Base-by-base conservation (phyloP, 1,284 basidiomycete genomes). In the Leccinum fallax region DNA sequence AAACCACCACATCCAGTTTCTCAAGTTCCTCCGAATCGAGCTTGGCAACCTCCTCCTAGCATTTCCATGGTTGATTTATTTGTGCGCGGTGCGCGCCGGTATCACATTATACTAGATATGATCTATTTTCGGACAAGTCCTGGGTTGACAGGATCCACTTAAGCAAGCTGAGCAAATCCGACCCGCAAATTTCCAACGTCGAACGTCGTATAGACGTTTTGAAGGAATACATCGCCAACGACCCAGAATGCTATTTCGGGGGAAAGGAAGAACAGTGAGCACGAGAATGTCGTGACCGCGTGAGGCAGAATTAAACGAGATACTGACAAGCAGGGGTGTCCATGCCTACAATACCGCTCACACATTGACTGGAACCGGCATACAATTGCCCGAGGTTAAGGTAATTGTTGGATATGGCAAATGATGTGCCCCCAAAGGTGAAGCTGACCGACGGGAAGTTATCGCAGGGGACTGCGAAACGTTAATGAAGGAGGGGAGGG, bases 401-500 rank as follows among this genome's bases (percentile, higher is more conserved):
- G n/a, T 43, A 43, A 19, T 11, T 2, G 40, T 43, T 43, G n/a
- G 40, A 43, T 19, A 43, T 43, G 10, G 40, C n/a, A 43, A 43
- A 43, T 43, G 40, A 19, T 11, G 72, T 73, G n/a, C 78, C 77
- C 32, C 76, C 79, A 60, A 83, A 81, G n/a, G 71, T 78, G 62
- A 83, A 66, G 60, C 75, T 77, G 46, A 83, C 67, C 6, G 67
- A 58, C 0, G 78, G 77, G 28, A 73, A 66, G 5, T 69, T 55
- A 62, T 76, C 59, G 61, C 82, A 84, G 3, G 81, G 81, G 55
- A 80, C 80, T 79, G 21, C 63, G 5, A 38, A 26, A 53, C 26
- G 58, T 64, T 21, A 73, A 70, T 62, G 38, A 71, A 69, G 60
- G 24, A n/a, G 15, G 13, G 4, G n/a, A 13, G 19, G 51, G 16